Conservation (phyloP, 306 rosid species). For the apple (Malus domestica) region ASM211411v1 NC_041803.1:48228501-48229000, state of each 20-base stretch:
- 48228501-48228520: constrained; percentile 93
- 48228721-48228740: constrained; percentile 97
- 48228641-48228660: constrained; percentile 99
- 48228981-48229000: constrained; percentile 56
- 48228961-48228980: constrained; percentile 60
- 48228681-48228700: constrained; percentile 75
- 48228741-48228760: constrained; percentile 87
- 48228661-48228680: constrained; percentile 92
- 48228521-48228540: constrained; percentile 71
- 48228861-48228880: constrained; percentile 68
- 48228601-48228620: constrained; percentile 86
- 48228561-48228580: constrained; percentile 96
- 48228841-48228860: constrained; percentile 38
- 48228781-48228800: constrained; percentile 81
- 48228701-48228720: constrained; percentile 95
- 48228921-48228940: constrained; percentile 86
- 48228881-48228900: constrained; percentile 56
- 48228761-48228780: constrained; percentile 94
- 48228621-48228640: constrained; percentile 84
- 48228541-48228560: constrained; percentile 77
- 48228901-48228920: constrained; percentile 80
- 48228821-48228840: constrained; percentile 64
- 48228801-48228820: constrained; percentile 77
- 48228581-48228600: constrained; percentile 94
- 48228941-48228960: constrained; percentile 92